Percentiles rank a stretch among this genome's conserved stretches.
Evolutionary conservation across 169 alveolate species (phyloP).

Genomic region (Plasmodium vivax): DNA sequence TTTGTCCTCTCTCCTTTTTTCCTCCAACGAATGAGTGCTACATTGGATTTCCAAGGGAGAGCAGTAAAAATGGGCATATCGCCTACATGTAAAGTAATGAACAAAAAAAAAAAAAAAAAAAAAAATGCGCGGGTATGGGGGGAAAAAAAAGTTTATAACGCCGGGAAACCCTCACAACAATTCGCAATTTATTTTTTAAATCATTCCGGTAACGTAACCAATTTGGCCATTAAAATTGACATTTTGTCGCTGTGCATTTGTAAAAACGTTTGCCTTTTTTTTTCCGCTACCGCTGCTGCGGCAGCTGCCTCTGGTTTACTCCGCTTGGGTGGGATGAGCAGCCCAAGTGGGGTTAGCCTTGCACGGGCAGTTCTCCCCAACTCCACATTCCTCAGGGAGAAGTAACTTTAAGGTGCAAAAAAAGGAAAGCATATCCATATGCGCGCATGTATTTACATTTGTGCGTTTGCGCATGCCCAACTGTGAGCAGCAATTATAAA

Average conservation of each 20-base stretch:
- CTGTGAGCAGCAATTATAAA: background rate
- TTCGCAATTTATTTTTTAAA: background rate
- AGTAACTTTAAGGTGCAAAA: background rate
- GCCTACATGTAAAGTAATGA: background rate
- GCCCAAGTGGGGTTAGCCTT: background rate
- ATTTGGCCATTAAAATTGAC: background rate
- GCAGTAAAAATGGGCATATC: background rate
- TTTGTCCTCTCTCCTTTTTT: background rate
- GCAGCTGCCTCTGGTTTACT: background rate
- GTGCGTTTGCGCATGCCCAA: background rate
- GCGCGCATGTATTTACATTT: background rate
- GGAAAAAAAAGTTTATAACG: background rate
- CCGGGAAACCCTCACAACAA: background rate
- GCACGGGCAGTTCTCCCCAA: background rate
- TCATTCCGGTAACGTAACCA: background rate
- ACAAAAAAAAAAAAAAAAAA: too few relatives aligned
- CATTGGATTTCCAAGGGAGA: background rate
- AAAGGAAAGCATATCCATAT: background rate
- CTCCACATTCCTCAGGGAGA: background rate
- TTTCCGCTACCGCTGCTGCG: background rate
- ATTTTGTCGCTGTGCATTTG: background rate
- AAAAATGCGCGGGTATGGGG: background rate
- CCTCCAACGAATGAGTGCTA: background rate
- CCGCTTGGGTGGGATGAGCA: background rate
- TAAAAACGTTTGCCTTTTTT: background rate